phyloP scores from a whole-genome alignment of 2,329 filamentous ascomycete genomes.

The Penicillium expansum region DNA sequence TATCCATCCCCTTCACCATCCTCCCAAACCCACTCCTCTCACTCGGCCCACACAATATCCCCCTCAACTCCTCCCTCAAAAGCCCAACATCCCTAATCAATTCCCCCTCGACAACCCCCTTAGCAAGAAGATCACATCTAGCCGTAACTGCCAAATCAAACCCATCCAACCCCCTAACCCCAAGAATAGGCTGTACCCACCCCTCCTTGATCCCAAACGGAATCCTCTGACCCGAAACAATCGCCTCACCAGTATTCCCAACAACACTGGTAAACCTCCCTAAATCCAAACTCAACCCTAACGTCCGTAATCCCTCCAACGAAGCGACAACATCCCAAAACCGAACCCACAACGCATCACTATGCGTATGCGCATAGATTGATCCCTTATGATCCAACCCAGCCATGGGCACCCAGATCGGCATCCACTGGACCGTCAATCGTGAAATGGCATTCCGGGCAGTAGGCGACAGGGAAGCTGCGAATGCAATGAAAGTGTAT shows the following conservation, averaged over 20 bases:
- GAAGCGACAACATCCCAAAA: conserved; percentile 31
- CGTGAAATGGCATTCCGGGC: conserved; percentile 21
- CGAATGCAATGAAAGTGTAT: conserved; percentile 38
- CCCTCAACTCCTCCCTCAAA: conserved; percentile 28
- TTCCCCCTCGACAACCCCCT: conserved; percentile 27
- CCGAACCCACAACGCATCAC: conserved; percentile 32
- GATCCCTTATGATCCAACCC: conserved; percentile 31
- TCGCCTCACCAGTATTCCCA: conserved; percentile 6
- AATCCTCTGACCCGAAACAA: conserved; percentile 25
- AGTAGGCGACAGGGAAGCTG: conserved; percentile 18
- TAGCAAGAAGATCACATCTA: conserved; percentile 30
- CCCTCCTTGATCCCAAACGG: conserved; percentile 26
- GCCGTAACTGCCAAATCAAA: conserved; percentile 38
- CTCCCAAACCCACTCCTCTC: conserved; percentile 1
- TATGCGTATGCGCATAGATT: conserved; percentile 39
- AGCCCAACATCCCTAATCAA: conserved; percentile 27
- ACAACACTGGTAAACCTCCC: conserved; percentile 29
- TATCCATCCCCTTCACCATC: neutral
- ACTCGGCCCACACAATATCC: conserved; percentile 25
- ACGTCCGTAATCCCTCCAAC: conserved; percentile 17
- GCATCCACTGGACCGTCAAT: conserved; percentile 35
- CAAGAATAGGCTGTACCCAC: conserved; percentile 33
- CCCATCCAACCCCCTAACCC: conserved; percentile 26
- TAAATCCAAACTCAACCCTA: conserved; percentile 32
- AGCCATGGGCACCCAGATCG: conserved; percentile 35